phyloP scores from a whole-genome alignment of 768 basidiomycete genomes.

The Leccinellum luteum region DNA sequence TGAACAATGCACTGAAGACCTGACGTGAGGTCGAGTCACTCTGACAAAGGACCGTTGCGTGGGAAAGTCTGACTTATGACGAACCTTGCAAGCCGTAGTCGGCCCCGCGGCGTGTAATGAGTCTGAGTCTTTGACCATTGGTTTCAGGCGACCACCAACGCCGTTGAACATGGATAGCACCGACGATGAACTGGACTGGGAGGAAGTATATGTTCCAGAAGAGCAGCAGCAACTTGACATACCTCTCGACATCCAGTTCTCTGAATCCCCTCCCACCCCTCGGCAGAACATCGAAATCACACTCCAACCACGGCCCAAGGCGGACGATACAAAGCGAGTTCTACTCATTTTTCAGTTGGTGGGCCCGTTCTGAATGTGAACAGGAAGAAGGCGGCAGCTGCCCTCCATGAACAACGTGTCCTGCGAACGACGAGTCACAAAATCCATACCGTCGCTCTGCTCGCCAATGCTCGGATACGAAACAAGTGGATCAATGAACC shows the following conservation, averaged over 20 bases:
- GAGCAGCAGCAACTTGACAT: conserved; percentile 13
- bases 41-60: too few species aligned
- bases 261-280: conserved; percentile 32
- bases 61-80: too few species aligned
- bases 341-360: not conserved
- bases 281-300: conserved; percentile 68
- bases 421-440: conserved; percentile 83
- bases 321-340: conserved; percentile 47
- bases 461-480: conserved; percentile 69
- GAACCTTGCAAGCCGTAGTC: too few species aligned
- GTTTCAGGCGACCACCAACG: conserved; percentile 6
- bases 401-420: conserved; percentile 65
- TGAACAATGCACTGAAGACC: too few species aligned
- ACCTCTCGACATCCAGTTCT: conserved; percentile 24
- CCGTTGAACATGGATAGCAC: conserved; percentile 34
- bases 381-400: conserved; percentile 40
- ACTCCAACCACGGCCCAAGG: conserved; percentile 45
- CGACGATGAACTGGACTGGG: conserved; percentile 79
- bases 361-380: conserved; percentile 25
- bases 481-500: conserved; percentile 85
- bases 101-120: not conserved
- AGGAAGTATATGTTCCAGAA: conserved; percentile 67
- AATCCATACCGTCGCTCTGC: conserved; percentile 79
- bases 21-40: too few species aligned
- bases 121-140: not conserved